phyloP scores from a whole-genome alignment of 2,329 filamentous ascomycete species.

The Hymenoscyphus salicellus region DNA sequence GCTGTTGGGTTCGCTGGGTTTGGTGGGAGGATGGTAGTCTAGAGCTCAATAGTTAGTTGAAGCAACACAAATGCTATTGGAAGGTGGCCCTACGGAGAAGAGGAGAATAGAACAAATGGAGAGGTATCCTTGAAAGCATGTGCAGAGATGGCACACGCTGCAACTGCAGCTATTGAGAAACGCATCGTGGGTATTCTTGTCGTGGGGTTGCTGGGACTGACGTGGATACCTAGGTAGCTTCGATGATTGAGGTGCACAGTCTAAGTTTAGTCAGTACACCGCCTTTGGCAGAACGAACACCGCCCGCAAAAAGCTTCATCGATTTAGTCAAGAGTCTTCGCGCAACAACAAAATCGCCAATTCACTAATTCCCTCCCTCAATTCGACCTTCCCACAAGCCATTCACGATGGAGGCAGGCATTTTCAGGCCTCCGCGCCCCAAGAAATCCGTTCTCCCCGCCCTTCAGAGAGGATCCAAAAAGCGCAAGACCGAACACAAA shows the following conservation, averaged over 20 bases:
- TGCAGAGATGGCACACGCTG: constrained; percentile 56
- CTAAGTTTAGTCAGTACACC: too few relatives aligned
- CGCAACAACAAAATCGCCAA: neutral
- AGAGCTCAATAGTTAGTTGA: constrained; percentile 1
- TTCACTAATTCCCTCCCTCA: constrained; percentile 3
- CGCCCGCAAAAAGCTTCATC: too few relatives aligned
- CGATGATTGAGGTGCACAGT: neutral
- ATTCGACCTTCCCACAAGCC: neutral
- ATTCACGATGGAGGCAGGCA: constrained; percentile 24
- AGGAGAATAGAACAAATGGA: constrained; percentile 86
- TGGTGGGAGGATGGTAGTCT: constrained; percentile 23
- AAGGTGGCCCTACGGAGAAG: constrained; percentile 28
- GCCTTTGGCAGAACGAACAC: too few relatives aligned
- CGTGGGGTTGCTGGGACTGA: constrained; percentile 13
- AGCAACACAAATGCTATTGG: neutral
- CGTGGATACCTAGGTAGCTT: constrained; percentile 14
- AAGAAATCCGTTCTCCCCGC: constrained; percentile 58
- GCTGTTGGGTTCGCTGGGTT: constrained; percentile 16
- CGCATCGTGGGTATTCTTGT: constrained; percentile 47
- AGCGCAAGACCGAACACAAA: constrained; percentile 54
- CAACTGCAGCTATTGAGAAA: constrained; percentile 49
- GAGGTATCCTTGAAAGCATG: constrained; percentile 81
- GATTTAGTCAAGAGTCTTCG: too few relatives aligned
- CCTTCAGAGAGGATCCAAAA: constrained; percentile 51
- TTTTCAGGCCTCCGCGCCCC: constrained; percentile 57